Conservation (phyloP, 1,284 basidiomycete species). For the Apiotrichum mycotoxinovorans region DNA sequence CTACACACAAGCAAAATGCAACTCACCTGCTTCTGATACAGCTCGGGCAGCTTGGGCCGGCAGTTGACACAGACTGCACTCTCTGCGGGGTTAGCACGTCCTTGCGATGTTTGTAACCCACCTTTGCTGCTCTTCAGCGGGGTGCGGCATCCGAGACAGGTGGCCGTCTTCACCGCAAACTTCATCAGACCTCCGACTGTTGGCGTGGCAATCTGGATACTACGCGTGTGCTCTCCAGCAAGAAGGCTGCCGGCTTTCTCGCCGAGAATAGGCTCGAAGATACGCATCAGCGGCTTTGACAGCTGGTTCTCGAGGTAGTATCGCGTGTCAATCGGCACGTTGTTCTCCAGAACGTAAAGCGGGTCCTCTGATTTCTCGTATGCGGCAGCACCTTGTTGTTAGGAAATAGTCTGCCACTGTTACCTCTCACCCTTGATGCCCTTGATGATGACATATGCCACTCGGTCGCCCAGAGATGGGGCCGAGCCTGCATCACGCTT, state of each 20-base stretch:
- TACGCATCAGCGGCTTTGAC: slow-evolving; percentile 89
- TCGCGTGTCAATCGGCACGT: slow-evolving; percentile 91
- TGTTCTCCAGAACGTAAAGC: slow-evolving; percentile 91
- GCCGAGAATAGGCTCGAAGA: slow-evolving; percentile 95
- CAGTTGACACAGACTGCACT: slow-evolving; percentile 93
- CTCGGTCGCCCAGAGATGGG: slow-evolving; percentile 87
- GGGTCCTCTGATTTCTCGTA: slow-evolving; percentile 98
- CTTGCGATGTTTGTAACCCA: slow-evolving; percentile 43
- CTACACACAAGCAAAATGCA: too few relatives aligned
- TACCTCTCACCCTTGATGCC: slow-evolving; percentile 71
- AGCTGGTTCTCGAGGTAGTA: slow-evolving; percentile 97
- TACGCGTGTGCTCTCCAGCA: slow-evolving; percentile 87
- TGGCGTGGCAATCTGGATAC: slow-evolving; percentile 90
- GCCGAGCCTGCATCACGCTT: slow-evolving; percentile 92
- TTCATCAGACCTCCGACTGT: slow-evolving; percentile 94
- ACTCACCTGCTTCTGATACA: slow-evolving; percentile 82
- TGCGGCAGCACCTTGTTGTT: slow-evolving; percentile 75
- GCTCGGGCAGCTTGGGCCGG: slow-evolving; percentile 70
- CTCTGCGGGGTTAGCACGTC: slow-evolving; percentile 53
- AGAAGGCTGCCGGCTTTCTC: slow-evolving; percentile 78
- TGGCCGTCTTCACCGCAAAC: slow-evolving; percentile 88
- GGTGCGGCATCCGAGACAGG: slow-evolving; percentile 90
- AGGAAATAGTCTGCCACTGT: neutral
- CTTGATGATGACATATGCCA: slow-evolving; percentile 95
- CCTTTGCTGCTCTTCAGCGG: slow-evolving; percentile 67